Evolutionary conservation across 2,329 filamentous ascomycete genomes (phyloP).

Genomic region (Dothideomycetes sp.): DNA sequence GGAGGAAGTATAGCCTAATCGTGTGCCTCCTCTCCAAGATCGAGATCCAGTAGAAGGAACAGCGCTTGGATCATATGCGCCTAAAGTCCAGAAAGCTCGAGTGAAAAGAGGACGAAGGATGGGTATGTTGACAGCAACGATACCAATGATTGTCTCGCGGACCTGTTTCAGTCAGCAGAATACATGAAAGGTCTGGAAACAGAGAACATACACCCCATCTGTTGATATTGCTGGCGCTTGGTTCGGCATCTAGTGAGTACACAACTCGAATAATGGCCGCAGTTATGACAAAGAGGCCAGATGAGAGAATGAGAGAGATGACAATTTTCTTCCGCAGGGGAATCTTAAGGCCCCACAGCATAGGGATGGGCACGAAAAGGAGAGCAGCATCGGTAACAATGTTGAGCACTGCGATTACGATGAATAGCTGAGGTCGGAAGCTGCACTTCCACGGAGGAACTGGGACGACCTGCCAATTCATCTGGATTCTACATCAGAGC

Average conservation of each 20-base stretch:
- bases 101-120: slow-evolving; percentile 21
- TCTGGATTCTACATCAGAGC: slow-evolving; percentile 5
- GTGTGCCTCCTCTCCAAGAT: neutral
- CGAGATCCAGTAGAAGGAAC: neutral
- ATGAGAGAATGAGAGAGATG: slow-evolving; percentile 22
- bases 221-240: slow-evolving; percentile 24
- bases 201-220: slow-evolving; percentile 27
- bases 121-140: slow-evolving; percentile 25
- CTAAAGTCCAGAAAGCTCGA: slow-evolving; percentile 18
- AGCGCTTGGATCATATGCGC: neutral
- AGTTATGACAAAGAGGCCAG: slow-evolving; percentile 25
- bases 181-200: too few species aligned
- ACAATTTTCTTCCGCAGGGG: slow-evolving; percentile 21
- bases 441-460: slow-evolving; percentile 18
- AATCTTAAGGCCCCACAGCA: slow-evolving; percentile 23
- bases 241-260: slow-evolving; percentile 19
- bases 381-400: slow-evolving; percentile 23
- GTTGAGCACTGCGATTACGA: slow-evolving; percentile 20
- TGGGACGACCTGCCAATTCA: slow-evolving; percentile 20
- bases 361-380: slow-evolving; percentile 22
- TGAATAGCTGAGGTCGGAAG: slow-evolving; percentile 20
- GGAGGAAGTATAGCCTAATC: neutral
- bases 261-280: slow-evolving; percentile 24
- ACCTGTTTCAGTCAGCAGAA: too few species aligned
- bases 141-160: slow-evolving; percentile 26